Evolutionary conservation across 768 basidiomycete species (phyloP), one percentile per base, ranked within the genome.

Genomic region (Tulasnella sp.): DNA sequence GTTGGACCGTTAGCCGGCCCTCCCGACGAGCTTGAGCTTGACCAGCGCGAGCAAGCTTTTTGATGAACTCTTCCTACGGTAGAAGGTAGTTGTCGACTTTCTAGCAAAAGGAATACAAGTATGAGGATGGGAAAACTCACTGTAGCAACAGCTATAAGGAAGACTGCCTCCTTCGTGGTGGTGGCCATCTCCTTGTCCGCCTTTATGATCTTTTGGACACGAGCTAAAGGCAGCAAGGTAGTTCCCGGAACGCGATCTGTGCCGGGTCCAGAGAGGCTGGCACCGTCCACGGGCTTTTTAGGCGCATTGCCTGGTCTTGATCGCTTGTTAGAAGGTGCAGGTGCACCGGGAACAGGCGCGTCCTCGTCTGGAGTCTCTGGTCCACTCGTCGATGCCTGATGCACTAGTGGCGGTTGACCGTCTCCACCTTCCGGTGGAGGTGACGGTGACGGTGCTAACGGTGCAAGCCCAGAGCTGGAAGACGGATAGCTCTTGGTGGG

Each of bases 41-140:
- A 6, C 77, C 78, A 39, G 79, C 77, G 32, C 79, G 77, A 74
- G 80, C 78, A 59, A 80, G 77, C 72, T 79, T 76, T 62, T 80
- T 77, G 63, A 81, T 77, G 71, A 81, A 81, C 63, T 79, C 79
- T 77, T 81, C 80, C 80, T 81, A 44, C 22, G n/a, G n/a, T n/a
- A n/a, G n/a, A n/a, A 62, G 44, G 52, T 35, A 47, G 19, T 62
- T 14, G 34, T 69, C 17, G 35, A 47, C 34, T 4, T 64, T 64
- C 12, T 11, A 52, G 17, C 34, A 40, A 44, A 62, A n/a, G 59
- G 17, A 14, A 29, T 34, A 1, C n/a, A 39, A 8, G 29, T 47
- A 26, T 36, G 42, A 34, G 7, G 40, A 22, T 4, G 26, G 14
- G 0, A 19, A 19, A 47, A 7, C 79, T 75, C 63, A 81, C 80